These are phyloP conservation scores for Yarrowia galli DNA, from an alignment of 1,139 yeast genomes.

Conservation along the genomic window DNA sequence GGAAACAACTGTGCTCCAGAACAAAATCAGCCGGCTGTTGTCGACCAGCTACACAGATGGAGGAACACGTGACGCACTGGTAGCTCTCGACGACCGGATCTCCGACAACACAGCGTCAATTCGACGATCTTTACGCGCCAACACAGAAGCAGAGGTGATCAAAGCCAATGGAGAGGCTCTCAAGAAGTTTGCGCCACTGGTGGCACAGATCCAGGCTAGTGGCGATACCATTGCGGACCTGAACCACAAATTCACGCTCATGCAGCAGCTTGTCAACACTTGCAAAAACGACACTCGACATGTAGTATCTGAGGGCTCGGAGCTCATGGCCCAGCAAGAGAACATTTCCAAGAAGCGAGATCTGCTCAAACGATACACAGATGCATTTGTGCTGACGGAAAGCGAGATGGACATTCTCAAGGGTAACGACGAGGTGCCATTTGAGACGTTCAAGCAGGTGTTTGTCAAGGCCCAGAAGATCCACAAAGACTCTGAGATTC, in stretches of 20 bases:
- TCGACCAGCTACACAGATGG: constrained; percentile 52
- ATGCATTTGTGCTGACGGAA: constrained; percentile 72
- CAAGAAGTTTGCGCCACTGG: constrained; percentile 62
- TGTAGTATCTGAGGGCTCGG: constrained; percentile 53
- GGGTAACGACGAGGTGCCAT: constrained; percentile 51
- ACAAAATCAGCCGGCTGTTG: constrained; percentile 48
- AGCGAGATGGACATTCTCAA: constrained; percentile 61
- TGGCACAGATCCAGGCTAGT: constrained; percentile 57
- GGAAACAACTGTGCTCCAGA: constrained; percentile 47
- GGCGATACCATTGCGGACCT: constrained; percentile 54
- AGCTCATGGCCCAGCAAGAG: constrained; percentile 56
- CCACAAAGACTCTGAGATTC: constrained; percentile 70
- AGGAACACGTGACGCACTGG: constrained; percentile 50
- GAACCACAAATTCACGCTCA: constrained; percentile 47
- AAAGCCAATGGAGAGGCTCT: constrained; percentile 65
- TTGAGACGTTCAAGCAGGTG: constrained; percentile 66
- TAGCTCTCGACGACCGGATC: constrained; percentile 48
- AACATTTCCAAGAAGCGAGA: constrained; percentile 60
- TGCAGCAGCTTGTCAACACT: constrained; percentile 47
- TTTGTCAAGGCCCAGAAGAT: constrained; percentile 69
- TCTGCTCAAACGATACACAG: constrained; percentile 64
- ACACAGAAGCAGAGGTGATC: constrained; percentile 73
- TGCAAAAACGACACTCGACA: constrained; percentile 48
- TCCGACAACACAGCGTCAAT: constrained; percentile 49
- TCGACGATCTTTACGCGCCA: constrained; percentile 68